Conservation (phyloP, 2,329 filamentous ascomycete genomes). For the Fusarium temperatum region DNA sequence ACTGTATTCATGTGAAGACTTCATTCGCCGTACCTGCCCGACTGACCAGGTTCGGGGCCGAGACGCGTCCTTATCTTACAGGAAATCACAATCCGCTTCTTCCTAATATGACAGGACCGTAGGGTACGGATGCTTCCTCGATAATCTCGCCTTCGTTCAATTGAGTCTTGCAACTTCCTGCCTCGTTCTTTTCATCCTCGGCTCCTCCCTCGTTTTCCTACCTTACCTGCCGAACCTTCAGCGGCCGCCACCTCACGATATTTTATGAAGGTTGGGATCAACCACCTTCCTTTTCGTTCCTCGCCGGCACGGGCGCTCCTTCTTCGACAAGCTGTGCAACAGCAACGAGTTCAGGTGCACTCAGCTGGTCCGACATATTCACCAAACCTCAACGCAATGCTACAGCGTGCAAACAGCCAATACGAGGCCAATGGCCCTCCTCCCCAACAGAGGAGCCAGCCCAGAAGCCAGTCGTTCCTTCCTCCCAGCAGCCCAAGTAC, state of each 20-base stretch:
- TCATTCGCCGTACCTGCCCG: slow-evolving; percentile 5
- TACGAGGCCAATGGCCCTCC: slow-evolving; percentile 51
- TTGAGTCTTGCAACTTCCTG: neutral
- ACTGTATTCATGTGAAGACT: slow-evolving; percentile 1
- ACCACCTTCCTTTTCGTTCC: slow-evolving; percentile 47
- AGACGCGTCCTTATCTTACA: slow-evolving; percentile 28
- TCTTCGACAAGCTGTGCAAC: slow-evolving; percentile 33
- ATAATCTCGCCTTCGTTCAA: neutral
- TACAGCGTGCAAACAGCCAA: slow-evolving; percentile 49
- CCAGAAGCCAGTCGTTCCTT: slow-evolving; percentile 62
- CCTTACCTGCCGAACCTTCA: neutral
- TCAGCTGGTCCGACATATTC: slow-evolving; percentile 18
- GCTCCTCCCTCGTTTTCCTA: neutral
- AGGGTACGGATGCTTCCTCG: slow-evolving; percentile 2
- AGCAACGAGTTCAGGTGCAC: slow-evolving; percentile 39
- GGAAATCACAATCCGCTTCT: slow-evolving; percentile 6
- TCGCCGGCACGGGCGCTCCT: slow-evolving; percentile 48
- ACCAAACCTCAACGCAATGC: slow-evolving; percentile 45
- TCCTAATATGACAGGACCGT: slow-evolving; percentile 15
- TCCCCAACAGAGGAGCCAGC: slow-evolving; percentile 45
- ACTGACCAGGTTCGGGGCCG: neutral
- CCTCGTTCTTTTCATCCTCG: neutral
- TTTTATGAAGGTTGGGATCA: slow-evolving; percentile 51
- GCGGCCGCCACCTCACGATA: neutral
- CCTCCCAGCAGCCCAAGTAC: slow-evolving; percentile 60